Evolutionary conservation across 2,329 filamentous ascomycete species (phyloP), one percentile per base, ranked within the genome.

Genomic region (Alternaria arborescens): DNA sequence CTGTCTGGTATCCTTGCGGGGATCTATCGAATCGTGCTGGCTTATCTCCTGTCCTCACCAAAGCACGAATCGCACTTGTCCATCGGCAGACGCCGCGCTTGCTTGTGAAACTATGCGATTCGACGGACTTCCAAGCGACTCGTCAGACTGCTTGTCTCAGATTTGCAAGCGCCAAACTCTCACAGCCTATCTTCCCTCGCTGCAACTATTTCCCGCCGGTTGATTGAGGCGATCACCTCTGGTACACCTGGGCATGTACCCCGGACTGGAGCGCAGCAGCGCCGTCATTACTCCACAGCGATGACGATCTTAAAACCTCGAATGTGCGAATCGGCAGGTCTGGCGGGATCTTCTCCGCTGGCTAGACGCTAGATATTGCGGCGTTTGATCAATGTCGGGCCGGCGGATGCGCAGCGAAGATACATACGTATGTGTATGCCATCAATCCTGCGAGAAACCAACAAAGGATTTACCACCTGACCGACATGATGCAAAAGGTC

Each of bases 221-320:
- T 40, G 50, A 52, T 48, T 58, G 46, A 44, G 18, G 18, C 55
- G 60, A 44, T 57, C 47, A 57, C 52, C 41, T 57, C 36, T 52
- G 41, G 34, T 57, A 44, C 58, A 30, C 30, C 56, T 57, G 57
- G 51, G 51, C 61, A 68, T 70, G 70, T 67, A 72, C 70, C 68
- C 70, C 70, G 59, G 70, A 72, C 61, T 68, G 61, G 61, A 71
- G 61, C 60, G 59, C 61, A 64, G 63, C 52, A 50, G 56, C 51
- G 43, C 38, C 40, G 52, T 50, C 48, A 48, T 66, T 65, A 68
- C 70, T 62, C 60, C 60, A 60, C 60, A 62, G 55, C 50, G 65
- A 70, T 62, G 65, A 58, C 57, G 58, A 68, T 67, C 61, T 55
- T 54, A 47, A 24, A 40, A 34, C 32, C 34, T 24, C 60, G 44